Base-by-base conservation (phyloP, 495 filamentous ascomycete species). In the Neurospora intermedia region DNA sequence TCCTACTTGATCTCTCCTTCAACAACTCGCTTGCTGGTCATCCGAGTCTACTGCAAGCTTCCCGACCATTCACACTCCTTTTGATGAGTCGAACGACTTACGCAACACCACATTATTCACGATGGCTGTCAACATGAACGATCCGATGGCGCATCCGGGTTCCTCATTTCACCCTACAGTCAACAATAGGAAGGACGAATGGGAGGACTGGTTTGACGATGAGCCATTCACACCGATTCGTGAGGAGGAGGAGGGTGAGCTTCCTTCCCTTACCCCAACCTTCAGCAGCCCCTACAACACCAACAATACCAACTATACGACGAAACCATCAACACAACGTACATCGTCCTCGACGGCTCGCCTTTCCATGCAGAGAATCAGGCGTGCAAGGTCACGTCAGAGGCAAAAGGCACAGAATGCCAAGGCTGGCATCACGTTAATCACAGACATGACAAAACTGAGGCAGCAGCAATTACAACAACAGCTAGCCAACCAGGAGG, bases 371-470 rank as follows among this genome's bases (percentile, higher is more conserved):
- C 80, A 80, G 35, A 84, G 76, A 71, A 74, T 82, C 35, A 78
- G 62, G 16, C 79, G 86, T 43, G 76, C 84, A 15, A 86, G 82
- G 75, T 88, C 85, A 6, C 83, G 79, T 43, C 80, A 80, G 10
- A 80, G 86, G 69, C 85, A 88, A 78, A 86, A 84, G 73, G 85
- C 83, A 3, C 87, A 87, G 73, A 90, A 87, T 72, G 84, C 83
- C 23, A 83, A 82, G 76, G 88, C 87, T 13, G 91, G 90, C 4
- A 85, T 93, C 78, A 92, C 87, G 75, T 76, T 94, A 6, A 85
- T 91, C 10, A 93, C 91, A 11, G 85, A 86, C 73, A 85, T 86
- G 83, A 76, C 83, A 20, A 77, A 75, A 59, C 80, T 85, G 45
- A 81, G 77, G n/a, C 76, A 79, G 23, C 76, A 77, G 59, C 74